Conservation (phyloP, 495 filamentous ascomycete species). For the Geopyxis carbonaria region DNA sequence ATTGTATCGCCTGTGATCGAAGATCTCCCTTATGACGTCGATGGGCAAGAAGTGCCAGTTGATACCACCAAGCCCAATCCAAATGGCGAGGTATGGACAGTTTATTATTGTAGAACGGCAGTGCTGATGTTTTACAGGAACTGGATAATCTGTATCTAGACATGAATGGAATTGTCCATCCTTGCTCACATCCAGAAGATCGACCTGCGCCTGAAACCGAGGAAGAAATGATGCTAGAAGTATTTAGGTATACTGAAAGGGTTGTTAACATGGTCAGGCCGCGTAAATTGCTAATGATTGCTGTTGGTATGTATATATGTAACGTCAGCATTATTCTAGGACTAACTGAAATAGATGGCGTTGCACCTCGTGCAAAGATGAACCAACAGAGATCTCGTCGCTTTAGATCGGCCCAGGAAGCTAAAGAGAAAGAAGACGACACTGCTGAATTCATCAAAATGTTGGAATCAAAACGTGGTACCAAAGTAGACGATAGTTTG, state of each 20-base stretch:
- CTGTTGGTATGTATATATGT: conserved; percentile 55
- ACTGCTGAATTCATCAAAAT: conserved; percentile 71
- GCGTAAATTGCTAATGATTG: conserved; percentile 89
- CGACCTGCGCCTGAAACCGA: conserved; percentile 77
- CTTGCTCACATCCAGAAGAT: conserved; percentile 94
- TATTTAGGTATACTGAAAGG: conserved; percentile 93
- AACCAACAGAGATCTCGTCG: conserved; percentile 94
- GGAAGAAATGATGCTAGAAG: conserved; percentile 97
- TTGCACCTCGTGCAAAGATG: conserved; percentile 97
- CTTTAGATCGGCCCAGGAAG: conserved; percentile 88
- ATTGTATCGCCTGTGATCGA: conserved; percentile 85
- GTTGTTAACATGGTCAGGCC: conserved; percentile 97
- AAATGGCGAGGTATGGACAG: conserved; percentile 51
- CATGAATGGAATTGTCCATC: conserved; percentile 99
- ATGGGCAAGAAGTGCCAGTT: conserved; percentile 61
- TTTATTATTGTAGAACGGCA: background rate
- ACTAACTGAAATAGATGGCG: conserved; percentile 33
- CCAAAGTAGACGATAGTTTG: conserved; percentile 39
- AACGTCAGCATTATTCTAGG: no score
- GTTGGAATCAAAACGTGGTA: conserved; percentile 54
- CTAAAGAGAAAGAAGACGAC: conserved; percentile 81
- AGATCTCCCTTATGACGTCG: conserved; percentile 56
- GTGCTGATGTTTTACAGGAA: conserved; percentile 32
- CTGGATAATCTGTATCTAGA: conserved; percentile 89
- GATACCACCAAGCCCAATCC: conserved; percentile 75